Percentiles rank a stretch among this genome's conserved stretches.
Conservation (phyloP, 192 early-diverging fungal genomes). For the Piromyces finnis region DNA sequence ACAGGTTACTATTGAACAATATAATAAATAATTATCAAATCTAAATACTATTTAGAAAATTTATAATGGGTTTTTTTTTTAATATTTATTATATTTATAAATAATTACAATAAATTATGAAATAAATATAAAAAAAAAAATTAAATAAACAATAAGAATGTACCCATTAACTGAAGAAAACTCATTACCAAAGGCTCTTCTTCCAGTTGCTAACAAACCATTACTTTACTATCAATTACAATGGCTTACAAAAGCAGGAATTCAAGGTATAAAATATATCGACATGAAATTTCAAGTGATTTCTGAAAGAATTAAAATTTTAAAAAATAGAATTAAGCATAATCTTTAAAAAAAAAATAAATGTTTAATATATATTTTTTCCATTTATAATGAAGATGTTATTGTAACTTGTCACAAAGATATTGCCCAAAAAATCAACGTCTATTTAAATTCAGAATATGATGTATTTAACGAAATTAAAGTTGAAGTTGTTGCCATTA, state of each 20-base stretch:
- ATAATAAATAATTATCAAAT: too few species aligned
- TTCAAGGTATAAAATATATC: constrained; percentile 15
- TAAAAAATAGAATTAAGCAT: too few species aligned
- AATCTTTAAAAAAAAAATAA: too few species aligned
- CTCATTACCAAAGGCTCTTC: constrained; percentile 77
- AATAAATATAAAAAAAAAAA: neutral
- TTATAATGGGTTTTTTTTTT: neutral
- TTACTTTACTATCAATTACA: constrained; percentile 85
- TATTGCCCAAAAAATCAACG: constrained; percentile 49
- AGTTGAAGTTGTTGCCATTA: constrained; percentile 26
- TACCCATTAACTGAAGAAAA: constrained; percentile 63
- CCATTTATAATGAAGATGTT: constrained; percentile 30
- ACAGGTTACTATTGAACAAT: constrained; percentile 12
- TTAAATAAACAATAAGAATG: constrained; percentile 15
- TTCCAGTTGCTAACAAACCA: constrained; percentile 87
- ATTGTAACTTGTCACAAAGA: constrained; percentile 49
- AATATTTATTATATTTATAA: too few species aligned
- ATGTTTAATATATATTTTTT: too few species aligned
- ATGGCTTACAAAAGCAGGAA: constrained; percentile 79
- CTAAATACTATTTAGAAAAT: too few species aligned
- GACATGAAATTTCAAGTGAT: too few species aligned
- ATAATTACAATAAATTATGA: too few species aligned
- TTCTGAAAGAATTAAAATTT: too few species aligned
- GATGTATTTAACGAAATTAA: constrained; percentile 32
- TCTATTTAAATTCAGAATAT: constrained; percentile 43